A percentile compares a stretch with the other conserved stretches of the same genome.
These are phyloP conservation scores for Eremothecium sinecaudum DNA, from an alignment of 1,139 yeast genomes.

Conservation along the genomic window DNA sequence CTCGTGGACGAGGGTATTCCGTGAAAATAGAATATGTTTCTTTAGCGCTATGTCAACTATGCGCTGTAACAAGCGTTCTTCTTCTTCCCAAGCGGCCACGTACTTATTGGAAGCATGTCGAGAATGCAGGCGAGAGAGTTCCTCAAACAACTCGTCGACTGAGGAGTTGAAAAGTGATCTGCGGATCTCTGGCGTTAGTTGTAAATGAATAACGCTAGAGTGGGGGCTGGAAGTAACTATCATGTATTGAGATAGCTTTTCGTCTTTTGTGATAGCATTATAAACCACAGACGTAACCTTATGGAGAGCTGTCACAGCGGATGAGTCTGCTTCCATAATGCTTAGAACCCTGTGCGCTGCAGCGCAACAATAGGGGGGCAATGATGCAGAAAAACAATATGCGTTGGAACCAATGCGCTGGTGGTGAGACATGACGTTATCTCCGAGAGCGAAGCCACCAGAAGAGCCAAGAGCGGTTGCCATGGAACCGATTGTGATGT, in stretches of 20 bases:
- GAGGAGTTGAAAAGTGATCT: constrained; percentile 21
- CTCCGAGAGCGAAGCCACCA: constrained; percentile 94
- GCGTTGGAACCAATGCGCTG: constrained; percentile 87
- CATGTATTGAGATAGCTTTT: constrained; percentile 33
- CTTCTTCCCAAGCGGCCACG: constrained; percentile 43
- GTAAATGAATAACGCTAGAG: constrained; percentile 63
- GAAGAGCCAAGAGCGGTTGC: constrained; percentile 79
- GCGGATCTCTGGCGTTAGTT: constrained; percentile 38
- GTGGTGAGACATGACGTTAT: constrained; percentile 73
- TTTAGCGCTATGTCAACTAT: constrained; percentile 48
- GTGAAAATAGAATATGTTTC: constrained; percentile 53
- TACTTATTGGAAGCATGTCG: constrained; percentile 28
- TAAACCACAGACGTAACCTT: constrained; percentile 33
- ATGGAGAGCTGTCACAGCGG: constrained; percentile 31
- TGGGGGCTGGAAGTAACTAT: constrained; percentile 47
- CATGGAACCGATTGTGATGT: constrained; percentile 80
- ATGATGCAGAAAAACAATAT: constrained; percentile 87
- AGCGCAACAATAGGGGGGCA: constrained; percentile 84
- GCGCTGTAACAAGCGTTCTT: constrained; percentile 52
- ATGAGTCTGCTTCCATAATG: constrained; percentile 34
- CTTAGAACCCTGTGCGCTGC: constrained; percentile 56
- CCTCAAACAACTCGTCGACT: constrained; percentile 23
- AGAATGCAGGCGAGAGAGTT: constrained; percentile 21
- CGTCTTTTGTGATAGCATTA: constrained; percentile 31
- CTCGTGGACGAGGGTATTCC: constrained; percentile 58